Evolutionary conservation across 2,329 filamentous ascomycete genomes (phyloP).

Genomic region (Alternaria gansuensis): DNA sequence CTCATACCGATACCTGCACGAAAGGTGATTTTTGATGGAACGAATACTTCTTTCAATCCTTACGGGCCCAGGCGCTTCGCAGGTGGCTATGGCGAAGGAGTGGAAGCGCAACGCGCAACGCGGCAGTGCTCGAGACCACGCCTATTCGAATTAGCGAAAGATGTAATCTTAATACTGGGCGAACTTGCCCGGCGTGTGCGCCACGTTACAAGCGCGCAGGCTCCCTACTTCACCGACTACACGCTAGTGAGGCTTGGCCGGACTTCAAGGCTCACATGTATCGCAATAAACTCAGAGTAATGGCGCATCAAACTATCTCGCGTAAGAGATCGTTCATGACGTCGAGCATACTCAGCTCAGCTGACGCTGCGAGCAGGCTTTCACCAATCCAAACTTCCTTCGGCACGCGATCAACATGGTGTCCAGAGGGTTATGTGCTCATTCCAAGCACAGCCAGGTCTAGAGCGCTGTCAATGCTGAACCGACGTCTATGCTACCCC

Average conservation of each 20-base stretch:
- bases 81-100: neutral
- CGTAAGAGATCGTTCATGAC: neutral
- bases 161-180: slow-evolving; percentile 6
- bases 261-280: neutral
- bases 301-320: neutral
- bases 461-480: slow-evolving; percentile 12
- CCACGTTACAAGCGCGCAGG: slow-evolving; percentile 14
- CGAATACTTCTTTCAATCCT: neutral
- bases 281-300: neutral
- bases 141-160: neutral
- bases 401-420: neutral
- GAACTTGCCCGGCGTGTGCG: slow-evolving; percentile 17
- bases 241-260: slow-evolving; percentile 7
- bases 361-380: slow-evolving; percentile 3
- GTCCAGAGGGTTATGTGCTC: slow-evolving; percentile 4
- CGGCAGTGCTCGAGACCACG: slow-evolving; percentile 1
- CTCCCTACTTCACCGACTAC: slow-evolving; percentile 19
- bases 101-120: neutral
- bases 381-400: neutral
- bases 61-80: neutral
- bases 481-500: slow-evolving; percentile 6
- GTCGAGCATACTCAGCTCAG: slow-evolving; percentile 11
- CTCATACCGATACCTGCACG: neutral
- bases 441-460: slow-evolving; percentile 10
- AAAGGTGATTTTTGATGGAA: neutral